A percentile compares a stretch with the other conserved stretches of the same genome.
These are phyloP conservation scores for Artemisia annua DNA, from an alignment of 129 eudicot species.

Conservation along the genomic window DNA sequence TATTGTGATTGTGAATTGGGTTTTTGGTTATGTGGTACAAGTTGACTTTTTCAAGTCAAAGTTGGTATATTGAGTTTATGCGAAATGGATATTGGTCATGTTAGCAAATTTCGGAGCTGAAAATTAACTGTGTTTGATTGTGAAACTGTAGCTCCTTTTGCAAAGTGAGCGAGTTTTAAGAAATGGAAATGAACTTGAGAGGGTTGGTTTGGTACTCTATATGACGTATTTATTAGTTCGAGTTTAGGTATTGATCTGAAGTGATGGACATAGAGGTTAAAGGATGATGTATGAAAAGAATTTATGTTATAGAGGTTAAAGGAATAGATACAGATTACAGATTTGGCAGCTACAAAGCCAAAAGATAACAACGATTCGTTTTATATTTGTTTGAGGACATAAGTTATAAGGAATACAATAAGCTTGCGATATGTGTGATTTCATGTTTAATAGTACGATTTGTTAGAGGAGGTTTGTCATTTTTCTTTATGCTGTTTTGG, in stretches of 20 bases:
- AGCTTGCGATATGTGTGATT: too few relatives aligned
- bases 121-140: too few relatives aligned
- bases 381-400: too few relatives aligned
- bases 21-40: neutral
- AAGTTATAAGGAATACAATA: too few relatives aligned
- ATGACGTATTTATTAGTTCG: too few relatives aligned
- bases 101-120: too few relatives aligned
- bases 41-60: conserved; percentile 25
- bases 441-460: too few relatives aligned
- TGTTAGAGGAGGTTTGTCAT: too few relatives aligned
- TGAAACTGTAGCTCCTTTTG: too few relatives aligned
- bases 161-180: neutral
- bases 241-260: too few relatives aligned
- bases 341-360: neutral
- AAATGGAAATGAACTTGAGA: neutral
- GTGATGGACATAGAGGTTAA: too few relatives aligned
- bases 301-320: neutral
- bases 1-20: neutral
- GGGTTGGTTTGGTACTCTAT: neutral
- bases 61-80: neutral
- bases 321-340: neutral
- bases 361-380: neutral
- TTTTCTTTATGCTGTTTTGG: too few relatives aligned
- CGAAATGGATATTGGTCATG: neutral
- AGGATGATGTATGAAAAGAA: neutral